phyloP scores from a whole-genome alignment of 2,329 filamentous ascomycete genomes.

The Trichoderma semiorbis region DNA sequence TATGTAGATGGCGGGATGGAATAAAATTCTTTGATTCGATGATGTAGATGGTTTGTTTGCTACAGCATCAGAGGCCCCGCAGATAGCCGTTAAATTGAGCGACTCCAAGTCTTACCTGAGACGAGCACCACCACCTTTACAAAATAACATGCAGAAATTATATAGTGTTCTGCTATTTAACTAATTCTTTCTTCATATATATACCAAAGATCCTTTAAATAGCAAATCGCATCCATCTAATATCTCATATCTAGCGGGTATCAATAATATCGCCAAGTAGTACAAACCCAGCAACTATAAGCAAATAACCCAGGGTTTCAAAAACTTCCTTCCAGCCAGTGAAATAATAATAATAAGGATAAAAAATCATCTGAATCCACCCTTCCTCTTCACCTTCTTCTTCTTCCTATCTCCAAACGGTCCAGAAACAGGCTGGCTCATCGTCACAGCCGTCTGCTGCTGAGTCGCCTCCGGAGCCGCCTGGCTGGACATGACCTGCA shows the following conservation, averaged over 20 bases:
- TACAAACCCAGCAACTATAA: not conserved
- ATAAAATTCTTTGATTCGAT: not conserved
- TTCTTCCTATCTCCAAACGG: slow-evolving; percentile 44
- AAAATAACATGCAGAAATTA: not conserved
- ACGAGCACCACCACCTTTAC: not conserved
- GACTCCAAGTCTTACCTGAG: not conserved
- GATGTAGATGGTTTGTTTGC: slow-evolving; percentile 7
- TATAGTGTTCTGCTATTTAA: not conserved
- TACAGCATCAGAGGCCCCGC: slow-evolving; percentile 6
- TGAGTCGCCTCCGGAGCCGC: slow-evolving; percentile 34
- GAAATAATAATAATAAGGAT: not conserved
- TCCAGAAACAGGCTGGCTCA: slow-evolving; percentile 47
- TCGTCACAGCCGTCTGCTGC: slow-evolving; percentile 32
- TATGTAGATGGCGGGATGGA: not conserved
- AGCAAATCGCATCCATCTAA: not conserved
- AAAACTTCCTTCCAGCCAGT: not conserved
- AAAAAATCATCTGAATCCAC: slow-evolving; percentile 36
- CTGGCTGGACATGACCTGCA: slow-evolving; percentile 37
- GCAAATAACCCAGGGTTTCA: not conserved
- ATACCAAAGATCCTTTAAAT: not conserved
- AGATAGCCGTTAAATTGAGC: not conserved
- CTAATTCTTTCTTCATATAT: not conserved
- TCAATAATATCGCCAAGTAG: not conserved
- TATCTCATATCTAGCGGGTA: not conserved
- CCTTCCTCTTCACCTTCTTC: slow-evolving; percentile 44